phyloP scores from a whole-genome alignment of 495 filamentous ascomycete species.

The Melanomma pulvis-pyrius region DNA sequence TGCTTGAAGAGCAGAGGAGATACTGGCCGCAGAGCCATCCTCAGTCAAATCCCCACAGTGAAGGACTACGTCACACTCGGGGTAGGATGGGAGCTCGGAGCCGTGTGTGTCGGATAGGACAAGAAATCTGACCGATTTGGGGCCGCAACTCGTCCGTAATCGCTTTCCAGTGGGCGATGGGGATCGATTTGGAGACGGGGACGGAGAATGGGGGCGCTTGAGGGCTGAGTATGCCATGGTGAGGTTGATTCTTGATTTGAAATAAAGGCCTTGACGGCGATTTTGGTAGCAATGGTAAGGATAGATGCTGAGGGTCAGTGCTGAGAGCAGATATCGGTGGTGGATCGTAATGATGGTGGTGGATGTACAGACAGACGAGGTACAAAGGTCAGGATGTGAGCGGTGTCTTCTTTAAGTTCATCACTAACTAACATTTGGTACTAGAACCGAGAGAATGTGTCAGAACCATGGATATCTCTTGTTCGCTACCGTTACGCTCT shows the following conservation, averaged over 20 bases:
- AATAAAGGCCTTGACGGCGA: no score
- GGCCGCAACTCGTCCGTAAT: neutral
- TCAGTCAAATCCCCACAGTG: conserved; percentile 38
- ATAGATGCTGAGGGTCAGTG: neutral
- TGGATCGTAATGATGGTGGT: no score
- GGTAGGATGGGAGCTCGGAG: neutral
- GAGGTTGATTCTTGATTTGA: neutral
- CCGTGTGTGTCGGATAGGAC: conserved; percentile 35
- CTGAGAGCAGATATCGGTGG: neutral
- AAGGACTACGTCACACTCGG: conserved; percentile 30
- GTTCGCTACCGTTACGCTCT: no score
- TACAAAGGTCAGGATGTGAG: no score
- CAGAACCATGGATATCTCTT: no score
- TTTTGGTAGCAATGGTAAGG: neutral
- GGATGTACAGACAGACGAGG: no score
- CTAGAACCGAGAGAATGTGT: no score
- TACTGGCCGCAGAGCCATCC: conserved; percentile 12
- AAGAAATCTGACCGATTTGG: conserved; percentile 16
- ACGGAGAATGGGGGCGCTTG: conserved; percentile 5
- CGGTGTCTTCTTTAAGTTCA: no score
- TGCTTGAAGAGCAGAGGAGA: conserved; percentile 1
- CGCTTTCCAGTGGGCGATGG: neutral
- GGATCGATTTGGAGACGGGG: no score
- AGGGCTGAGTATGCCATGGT: neutral
- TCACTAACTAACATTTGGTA: no score